These are phyloP conservation scores for Sarocladiaceae sp. DNA, from an alignment of 2,329 filamentous ascomycete species.

Conservation along the genomic window DNA sequence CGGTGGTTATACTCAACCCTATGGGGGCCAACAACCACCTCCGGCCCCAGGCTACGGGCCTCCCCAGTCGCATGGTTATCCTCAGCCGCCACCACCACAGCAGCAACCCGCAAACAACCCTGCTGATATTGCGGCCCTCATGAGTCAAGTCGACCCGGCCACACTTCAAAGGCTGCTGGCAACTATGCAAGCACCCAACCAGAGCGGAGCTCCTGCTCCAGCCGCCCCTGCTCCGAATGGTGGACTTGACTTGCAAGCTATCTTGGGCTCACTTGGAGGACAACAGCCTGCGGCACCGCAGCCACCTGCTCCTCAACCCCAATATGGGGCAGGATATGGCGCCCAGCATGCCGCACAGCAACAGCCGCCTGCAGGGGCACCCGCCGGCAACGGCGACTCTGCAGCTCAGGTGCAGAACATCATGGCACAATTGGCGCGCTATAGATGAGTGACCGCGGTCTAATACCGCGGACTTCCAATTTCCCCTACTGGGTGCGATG, in stretches of 20 bases:
- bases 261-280: constrained; percentile 34
- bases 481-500: too few species aligned
- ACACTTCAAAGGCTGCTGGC: constrained; percentile 66
- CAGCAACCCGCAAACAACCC: constrained; percentile 24
- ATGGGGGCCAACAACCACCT: constrained; percentile 15
- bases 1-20: constrained; percentile 18
- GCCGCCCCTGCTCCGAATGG: constrained; percentile 15
- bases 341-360: constrained; percentile 19
- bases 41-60: constrained; percentile 13
- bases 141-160: constrained; percentile 61
- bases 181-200: constrained; percentile 38
- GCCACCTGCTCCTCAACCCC: constrained; percentile 16
- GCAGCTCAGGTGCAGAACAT: constrained; percentile 62
- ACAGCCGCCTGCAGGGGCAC: constrained; percentile 15
- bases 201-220: constrained; percentile 15
- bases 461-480: too few species aligned
- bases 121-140: constrained; percentile 55
- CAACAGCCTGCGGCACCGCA: constrained; percentile 17
- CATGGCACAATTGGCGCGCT: constrained; percentile 54
- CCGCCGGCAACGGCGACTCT: constrained; percentile 24
- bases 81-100: constrained; percentile 26
- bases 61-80: constrained; percentile 24
- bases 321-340: constrained; percentile 25
- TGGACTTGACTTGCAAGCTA: constrained; percentile 39
- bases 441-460: background rate